Conservation (phyloP, 139 green algal genomes). For the Picochlorum sp. region DNA sequence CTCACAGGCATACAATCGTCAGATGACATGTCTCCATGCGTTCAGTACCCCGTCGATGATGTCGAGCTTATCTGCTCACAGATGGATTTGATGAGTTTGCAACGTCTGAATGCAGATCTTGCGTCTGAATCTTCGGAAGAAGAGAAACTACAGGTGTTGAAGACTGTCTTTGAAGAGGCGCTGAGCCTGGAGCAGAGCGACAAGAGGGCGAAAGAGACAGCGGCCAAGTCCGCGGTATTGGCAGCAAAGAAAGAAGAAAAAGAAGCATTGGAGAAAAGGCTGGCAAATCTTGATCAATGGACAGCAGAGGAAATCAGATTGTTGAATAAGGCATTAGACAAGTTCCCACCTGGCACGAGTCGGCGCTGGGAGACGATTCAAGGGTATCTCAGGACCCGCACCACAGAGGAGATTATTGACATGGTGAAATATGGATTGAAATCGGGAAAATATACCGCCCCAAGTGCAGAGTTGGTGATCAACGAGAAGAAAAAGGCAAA, state of each 20-base stretch:
- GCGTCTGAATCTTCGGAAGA: slow-evolving; percentile 2
- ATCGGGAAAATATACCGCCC: slow-evolving; percentile 10
- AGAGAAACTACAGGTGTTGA: slow-evolving; percentile 8
- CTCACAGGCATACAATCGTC: slow-evolving; percentile 5
- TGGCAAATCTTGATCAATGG: slow-evolving; percentile 29
- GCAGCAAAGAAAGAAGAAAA: slow-evolving; percentile 3
- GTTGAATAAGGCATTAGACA: slow-evolving; percentile 84
- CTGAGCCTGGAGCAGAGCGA: slow-evolving; percentile 15
- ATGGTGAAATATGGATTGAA: slow-evolving; percentile 75
- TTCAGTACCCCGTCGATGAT: slow-evolving; percentile 27
- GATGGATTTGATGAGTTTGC: slow-evolving; percentile 32
- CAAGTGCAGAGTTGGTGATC: background rate
- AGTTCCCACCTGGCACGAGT: slow-evolving; percentile 78
- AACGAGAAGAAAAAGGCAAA: slow-evolving; percentile 30
- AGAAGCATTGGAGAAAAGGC: slow-evolving; percentile 18
- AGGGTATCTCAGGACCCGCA: slow-evolving; percentile 68
- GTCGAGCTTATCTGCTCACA: slow-evolving; percentile 56
- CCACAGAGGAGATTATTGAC: slow-evolving; percentile 71
- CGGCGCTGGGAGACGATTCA: slow-evolving; percentile 74
- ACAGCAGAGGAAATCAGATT: slow-evolving; percentile 60
- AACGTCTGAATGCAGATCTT: slow-evolving; percentile 36
- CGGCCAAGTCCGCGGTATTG: slow-evolving; percentile 19
- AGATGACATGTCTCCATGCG: background rate
- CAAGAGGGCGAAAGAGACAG: slow-evolving; percentile 24
- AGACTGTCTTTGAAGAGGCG: slow-evolving; percentile 13